These are phyloP conservation scores for Trifolium repens DNA, from an alignment of 306 rosid species.

Conservation along the genomic window DNA sequence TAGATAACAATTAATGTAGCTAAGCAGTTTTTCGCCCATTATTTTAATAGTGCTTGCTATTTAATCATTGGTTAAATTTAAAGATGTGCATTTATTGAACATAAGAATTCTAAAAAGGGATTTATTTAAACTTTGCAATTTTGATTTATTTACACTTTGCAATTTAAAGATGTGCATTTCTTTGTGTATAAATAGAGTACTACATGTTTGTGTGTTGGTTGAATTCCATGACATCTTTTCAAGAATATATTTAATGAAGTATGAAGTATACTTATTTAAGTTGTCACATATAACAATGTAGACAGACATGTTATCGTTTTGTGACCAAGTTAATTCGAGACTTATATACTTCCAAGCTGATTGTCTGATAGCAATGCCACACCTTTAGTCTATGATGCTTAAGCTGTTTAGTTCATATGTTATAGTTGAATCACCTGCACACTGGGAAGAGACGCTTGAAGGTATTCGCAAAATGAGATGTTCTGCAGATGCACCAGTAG, in stretches of 20 bases:
- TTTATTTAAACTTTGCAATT: slow-evolving; percentile 23
- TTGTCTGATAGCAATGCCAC: not conserved
- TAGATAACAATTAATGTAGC: slow-evolving; percentile 15
- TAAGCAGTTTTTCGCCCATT: slow-evolving; percentile 6
- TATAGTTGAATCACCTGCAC: slow-evolving; percentile 66
- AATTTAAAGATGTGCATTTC: too few relatives aligned
- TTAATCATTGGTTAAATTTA: slow-evolving; percentile 1
- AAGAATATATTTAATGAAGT: slow-evolving; percentile 18
- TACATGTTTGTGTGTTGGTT: not conserved
- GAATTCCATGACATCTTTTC: slow-evolving; percentile 1
- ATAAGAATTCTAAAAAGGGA: not conserved
- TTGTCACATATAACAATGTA: not conserved
- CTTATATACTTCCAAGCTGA: not conserved
- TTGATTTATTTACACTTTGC: too few relatives aligned
- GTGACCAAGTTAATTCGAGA: slow-evolving; percentile 27
- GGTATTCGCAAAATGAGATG: slow-evolving; percentile 89
- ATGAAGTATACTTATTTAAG: slow-evolving; percentile 1
- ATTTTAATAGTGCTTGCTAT: slow-evolving; percentile 11
- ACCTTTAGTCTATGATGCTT: slow-evolving; percentile 11
- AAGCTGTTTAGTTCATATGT: slow-evolving; percentile 33
- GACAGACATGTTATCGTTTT: not conserved
- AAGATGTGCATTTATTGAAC: not conserved
- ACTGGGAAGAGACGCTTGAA: slow-evolving; percentile 81
- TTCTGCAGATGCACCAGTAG: slow-evolving; percentile 89
- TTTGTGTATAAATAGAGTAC: slow-evolving; percentile 24